Base-by-base conservation (phyloP, 306 rosid species). In the Arachis hypogaea region DNA sequence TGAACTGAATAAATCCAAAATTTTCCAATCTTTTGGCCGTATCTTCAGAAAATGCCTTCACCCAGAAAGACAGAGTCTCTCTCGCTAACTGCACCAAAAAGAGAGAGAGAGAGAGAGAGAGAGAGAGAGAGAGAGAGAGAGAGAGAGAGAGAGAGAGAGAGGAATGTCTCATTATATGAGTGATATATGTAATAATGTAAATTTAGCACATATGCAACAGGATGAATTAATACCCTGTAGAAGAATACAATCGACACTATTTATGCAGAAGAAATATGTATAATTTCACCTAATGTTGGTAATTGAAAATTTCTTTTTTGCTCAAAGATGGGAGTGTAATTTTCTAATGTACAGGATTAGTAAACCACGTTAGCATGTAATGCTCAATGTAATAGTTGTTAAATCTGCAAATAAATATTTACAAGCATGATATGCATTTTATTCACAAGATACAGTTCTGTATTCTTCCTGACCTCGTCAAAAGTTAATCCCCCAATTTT, bases 31-130 rank as follows among this genome's bases (percentile, higher is more conserved):
- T 87, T 86, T 92, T 94, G 61, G 99, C 99, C 4, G 97, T 94
- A 83, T 94, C 99, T 86, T 92, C 99, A 56, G 97, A 89, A 86
- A 94, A 94, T 38, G 99, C 99, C 85, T 94, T 94, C 81, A 94
- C 99, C 99, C 99, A 94, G 80, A 94, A 94, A 57, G 97, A 92
- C 83, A 94, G 68, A 59, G 96, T 89, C 88, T 94, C 99, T 86
- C 99, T 94, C n/a, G 99, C 95, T 73, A 94, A 82, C 99, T 94
- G 88, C 80, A 69, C 38, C 72, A 22, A 22, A 1, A 22, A 14
- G 14, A 14, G 14, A 14, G 14, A 14, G 14, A 14, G 14, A 14
- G 14, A 14, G 14, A 22, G 1, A 22, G 28, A 22, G 28, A 22
- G 28, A 18, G 22, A 18, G 14, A 22, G 1, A 22, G 28, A 22